A percentile compares a stretch with the other conserved stretches of the same genome.
Conservation (phyloP, 176 grass and related monocot genomes). For the Olyra latifolia region DNA sequence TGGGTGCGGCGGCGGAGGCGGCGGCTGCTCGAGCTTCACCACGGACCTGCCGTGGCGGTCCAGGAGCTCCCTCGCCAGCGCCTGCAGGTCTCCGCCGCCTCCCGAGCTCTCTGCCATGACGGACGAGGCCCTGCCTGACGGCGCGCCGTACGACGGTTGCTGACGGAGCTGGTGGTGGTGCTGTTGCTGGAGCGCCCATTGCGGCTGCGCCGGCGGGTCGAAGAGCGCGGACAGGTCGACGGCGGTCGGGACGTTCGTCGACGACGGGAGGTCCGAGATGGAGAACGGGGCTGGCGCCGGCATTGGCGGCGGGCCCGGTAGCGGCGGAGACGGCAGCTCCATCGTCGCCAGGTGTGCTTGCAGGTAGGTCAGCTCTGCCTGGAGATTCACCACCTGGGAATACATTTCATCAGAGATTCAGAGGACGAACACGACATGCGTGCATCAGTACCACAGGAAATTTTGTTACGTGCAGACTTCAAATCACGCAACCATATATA, state of each 20-base stretch:
- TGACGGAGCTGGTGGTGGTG: slow-evolving; percentile 47
- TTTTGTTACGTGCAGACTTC: slow-evolving; percentile 36
- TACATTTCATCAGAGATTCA: not conserved
- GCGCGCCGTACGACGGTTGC: slow-evolving; percentile 21
- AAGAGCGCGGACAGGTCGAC: slow-evolving; percentile 72
- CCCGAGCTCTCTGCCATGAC: slow-evolving; percentile 41
- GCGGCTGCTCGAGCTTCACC: slow-evolving; percentile 51
- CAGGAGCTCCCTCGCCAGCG: slow-evolving; percentile 83
- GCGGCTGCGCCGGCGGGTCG: slow-evolving; percentile 50
- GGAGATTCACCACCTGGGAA: slow-evolving; percentile 91
- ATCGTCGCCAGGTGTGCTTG: slow-evolving; percentile 86
- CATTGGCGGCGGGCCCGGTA: slow-evolving; percentile 55
- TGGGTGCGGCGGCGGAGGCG: slow-evolving; percentile 41
- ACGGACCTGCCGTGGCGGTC: slow-evolving; percentile 58
- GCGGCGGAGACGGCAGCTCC: slow-evolving; percentile 79
- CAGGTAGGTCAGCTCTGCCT: slow-evolving; percentile 91
- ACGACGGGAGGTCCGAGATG: slow-evolving; percentile 78
- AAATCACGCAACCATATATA: slow-evolving; percentile 21
- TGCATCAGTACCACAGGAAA: slow-evolving; percentile 34
- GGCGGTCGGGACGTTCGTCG: slow-evolving; percentile 51
- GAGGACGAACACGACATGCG: slow-evolving; percentile 37
- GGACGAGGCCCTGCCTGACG: slow-evolving; percentile 14
- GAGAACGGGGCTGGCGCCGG: slow-evolving; percentile 53
- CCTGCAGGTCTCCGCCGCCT: slow-evolving; percentile 79
- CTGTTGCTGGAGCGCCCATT: slow-evolving; percentile 41